phyloP scores from a whole-genome alignment of 2,329 filamentous ascomycete species.

The Helicocarpus griseus region DNA sequence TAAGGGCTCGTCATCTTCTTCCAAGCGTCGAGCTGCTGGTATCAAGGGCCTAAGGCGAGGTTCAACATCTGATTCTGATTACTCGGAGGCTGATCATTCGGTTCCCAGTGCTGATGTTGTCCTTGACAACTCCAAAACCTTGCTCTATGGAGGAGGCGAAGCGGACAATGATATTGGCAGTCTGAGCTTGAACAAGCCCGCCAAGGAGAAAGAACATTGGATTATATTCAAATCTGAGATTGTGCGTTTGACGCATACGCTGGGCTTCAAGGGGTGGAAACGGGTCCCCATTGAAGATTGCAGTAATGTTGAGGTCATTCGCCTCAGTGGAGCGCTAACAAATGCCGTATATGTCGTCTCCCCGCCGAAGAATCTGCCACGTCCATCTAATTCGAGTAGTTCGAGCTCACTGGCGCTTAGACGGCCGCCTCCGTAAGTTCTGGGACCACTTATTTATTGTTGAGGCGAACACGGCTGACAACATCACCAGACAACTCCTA shows the following conservation, averaged over 20 bases:
- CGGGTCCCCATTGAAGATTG: slow-evolving; percentile 51
- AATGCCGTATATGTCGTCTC: slow-evolving; percentile 94
- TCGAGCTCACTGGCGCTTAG: slow-evolving; percentile 29
- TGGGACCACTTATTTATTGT: not conserved
- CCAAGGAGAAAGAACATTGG: slow-evolving; percentile 71
- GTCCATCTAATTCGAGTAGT: slow-evolving; percentile 30
- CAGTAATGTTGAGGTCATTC: slow-evolving; percentile 35
- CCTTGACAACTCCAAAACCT: slow-evolving; percentile 82
- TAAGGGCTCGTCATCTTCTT: slow-evolving; percentile 5
- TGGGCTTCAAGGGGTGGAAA: slow-evolving; percentile 86
- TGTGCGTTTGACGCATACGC: slow-evolving; percentile 75
- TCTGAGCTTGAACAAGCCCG: slow-evolving; percentile 34
- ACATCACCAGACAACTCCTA: slow-evolving; percentile 56
- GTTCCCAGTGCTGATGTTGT: slow-evolving; percentile 76
- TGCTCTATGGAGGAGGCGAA: slow-evolving; percentile 59
- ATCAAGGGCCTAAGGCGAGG: slow-evolving; percentile 29
- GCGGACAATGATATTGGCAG: slow-evolving; percentile 32
- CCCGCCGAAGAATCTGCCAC: slow-evolving; percentile 57
- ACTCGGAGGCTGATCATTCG: slow-evolving; percentile 66
- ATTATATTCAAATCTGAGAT: slow-evolving; percentile 85
- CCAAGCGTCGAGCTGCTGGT: slow-evolving; percentile 22
- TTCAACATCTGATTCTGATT: slow-evolving; percentile 76
- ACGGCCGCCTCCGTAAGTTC: slow-evolving; percentile 45
- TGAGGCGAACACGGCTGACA: not conserved
- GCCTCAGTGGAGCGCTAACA: slow-evolving; percentile 75